Conservation (phyloP, 495 filamentous ascomycete species). For the Aeminium ludgeri region DNA sequence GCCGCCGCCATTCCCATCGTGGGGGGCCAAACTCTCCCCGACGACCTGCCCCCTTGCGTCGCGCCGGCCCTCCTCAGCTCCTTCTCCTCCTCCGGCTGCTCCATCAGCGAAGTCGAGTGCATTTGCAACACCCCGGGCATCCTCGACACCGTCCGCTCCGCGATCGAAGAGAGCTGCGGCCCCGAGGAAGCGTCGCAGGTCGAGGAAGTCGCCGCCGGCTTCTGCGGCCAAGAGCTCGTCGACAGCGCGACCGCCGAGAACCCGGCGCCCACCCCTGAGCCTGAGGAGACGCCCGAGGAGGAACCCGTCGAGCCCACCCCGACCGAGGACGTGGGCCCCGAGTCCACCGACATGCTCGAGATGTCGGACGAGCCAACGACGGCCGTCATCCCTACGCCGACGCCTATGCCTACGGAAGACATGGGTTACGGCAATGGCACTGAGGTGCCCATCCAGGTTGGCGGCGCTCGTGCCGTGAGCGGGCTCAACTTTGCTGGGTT, state of each 20-base stretch:
- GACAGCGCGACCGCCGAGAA: background rate
- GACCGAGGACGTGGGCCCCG: background rate
- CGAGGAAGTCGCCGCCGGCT: constrained; percentile 7
- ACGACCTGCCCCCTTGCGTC: constrained; percentile 9
- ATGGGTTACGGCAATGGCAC: background rate
- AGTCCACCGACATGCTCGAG: background rate
- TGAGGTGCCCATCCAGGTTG: background rate
- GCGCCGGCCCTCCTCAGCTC: constrained; percentile 5
- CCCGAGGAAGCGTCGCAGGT: constrained; percentile 5
- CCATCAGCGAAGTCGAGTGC: constrained; percentile 5
- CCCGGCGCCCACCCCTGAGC: background rate
- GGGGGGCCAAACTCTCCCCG: background rate
- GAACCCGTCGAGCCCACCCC: background rate
- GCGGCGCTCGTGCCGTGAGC: background rate
- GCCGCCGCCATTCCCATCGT: background rate
- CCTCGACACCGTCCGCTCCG: background rate
- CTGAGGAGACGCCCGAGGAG: background rate
- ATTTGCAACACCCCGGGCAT: constrained; percentile 8
- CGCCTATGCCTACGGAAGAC: background rate
- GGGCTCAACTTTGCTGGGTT: background rate
- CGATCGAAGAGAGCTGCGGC: constrained; percentile 4
- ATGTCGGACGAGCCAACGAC: background rate
- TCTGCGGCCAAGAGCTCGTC: background rate
- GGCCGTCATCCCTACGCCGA: background rate
- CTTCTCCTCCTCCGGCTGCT: constrained; percentile 9